phyloP scores from a whole-genome alignment of 305 asterid species.

The Caryopteris hybrid region DNA sequence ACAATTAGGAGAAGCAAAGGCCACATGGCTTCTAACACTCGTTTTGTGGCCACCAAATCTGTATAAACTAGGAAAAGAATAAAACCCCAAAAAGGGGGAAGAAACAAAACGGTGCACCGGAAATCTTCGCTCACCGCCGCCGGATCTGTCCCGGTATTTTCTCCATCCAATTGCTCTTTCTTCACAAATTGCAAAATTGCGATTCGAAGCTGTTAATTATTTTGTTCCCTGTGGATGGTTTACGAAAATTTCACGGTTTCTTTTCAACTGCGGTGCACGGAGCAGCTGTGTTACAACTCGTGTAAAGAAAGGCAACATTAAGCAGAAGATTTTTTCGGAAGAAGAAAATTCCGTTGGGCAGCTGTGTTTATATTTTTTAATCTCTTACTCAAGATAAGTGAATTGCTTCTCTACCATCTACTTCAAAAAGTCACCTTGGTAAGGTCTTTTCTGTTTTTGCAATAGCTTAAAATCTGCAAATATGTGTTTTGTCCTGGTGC shows the following conservation, averaged over 20 bases:
- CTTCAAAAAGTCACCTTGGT: neutral
- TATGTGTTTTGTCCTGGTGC: neutral
- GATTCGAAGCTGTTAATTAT: neutral
- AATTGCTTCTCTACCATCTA: neutral
- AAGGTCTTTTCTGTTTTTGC: neutral
- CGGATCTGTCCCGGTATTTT: neutral
- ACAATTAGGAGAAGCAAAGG: no score
- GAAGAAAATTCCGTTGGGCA: neutral
- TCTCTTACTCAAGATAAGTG: neutral
- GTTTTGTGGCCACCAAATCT: neutral
- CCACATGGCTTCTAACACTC: no score
- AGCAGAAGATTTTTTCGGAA: neutral
- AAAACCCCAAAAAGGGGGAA: neutral
- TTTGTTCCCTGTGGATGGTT: neutral
- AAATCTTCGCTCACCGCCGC: slow-evolving; percentile 9
- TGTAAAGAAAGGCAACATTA: neutral
- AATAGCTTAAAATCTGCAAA: neutral
- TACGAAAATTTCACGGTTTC: neutral
- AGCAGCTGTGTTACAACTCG: neutral
- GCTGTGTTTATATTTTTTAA: neutral
- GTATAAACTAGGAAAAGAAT: neutral
- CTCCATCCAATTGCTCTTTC: neutral
- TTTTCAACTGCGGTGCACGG: neutral
- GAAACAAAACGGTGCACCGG: neutral
- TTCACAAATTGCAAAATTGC: neutral